Base-by-base conservation (phyloP, 2,329 filamentous ascomycete species). In the Xylaria sp. region DNA sequence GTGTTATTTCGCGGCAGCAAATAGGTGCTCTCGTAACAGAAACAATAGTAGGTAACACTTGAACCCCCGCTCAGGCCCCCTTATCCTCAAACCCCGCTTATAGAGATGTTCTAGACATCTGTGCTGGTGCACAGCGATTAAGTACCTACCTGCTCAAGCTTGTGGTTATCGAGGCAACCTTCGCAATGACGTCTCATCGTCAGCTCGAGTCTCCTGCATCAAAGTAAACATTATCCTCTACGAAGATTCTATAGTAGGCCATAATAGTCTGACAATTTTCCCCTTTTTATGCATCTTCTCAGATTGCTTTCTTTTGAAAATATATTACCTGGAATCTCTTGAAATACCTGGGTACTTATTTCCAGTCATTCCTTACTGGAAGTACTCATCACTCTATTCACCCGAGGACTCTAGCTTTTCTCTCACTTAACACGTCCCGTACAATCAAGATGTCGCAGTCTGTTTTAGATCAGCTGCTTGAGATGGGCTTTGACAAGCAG, bases 401-500 rank as follows among this genome's bases (percentile, higher is more conserved):
- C 56, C 56, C 23, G 25, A 28, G 1, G 39, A 58, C 23, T 52
- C 37, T 59, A n/a, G 32, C 39, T 39, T 8, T 13, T 51, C 15
- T 62, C 50, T 59, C 65, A 55, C 59, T 59, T 52, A 66, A 54
- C 64, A 46, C 52, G 63, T 66, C 67, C 73, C 76, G 48, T 9
- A 56, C 28, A 59, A 28, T 9, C 80, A 82, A 75, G 71, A 90
- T 88, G 82, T 86, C 87, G 72, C 82, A 86, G 71, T 85, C 88
- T 54, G 89, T 91, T 75, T 83, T 91, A 20, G 85, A 90, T 20
- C 81, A 86, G 44, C 82, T 92, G 75, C 78, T 91, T 72, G 89
- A 91, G 62, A 91, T 92, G 89, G 90, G 90, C 81, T 99, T 99
- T 78, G 93, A 97, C 73, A 89, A 90, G 76, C 89, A 93, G 77